A percentile compares a stretch with the other conserved stretches of the same genome.
Conservation (phyloP, 2,329 filamentous ascomycete genomes). For the Paecilomyces dactylethromorphus region DNA sequence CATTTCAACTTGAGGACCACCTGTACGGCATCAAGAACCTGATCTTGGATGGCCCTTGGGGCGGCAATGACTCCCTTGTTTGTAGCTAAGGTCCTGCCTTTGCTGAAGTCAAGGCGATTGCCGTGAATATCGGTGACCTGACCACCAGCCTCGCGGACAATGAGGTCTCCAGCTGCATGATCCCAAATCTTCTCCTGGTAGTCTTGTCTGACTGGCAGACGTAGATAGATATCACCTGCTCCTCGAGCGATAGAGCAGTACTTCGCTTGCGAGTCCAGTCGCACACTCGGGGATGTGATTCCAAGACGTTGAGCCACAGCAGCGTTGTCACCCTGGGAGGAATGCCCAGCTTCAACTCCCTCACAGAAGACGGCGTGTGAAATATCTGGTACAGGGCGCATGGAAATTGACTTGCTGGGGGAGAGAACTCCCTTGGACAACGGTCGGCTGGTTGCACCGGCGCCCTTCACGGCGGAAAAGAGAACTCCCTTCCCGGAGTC, state of each 20-base stretch:
- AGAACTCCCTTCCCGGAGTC: slow-evolving; percentile 74
- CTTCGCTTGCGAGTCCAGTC: slow-evolving; percentile 97
- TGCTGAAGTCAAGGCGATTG: slow-evolving; percentile 76
- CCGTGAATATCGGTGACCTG: slow-evolving; percentile 85
- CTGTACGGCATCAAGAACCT: slow-evolving; percentile 76
- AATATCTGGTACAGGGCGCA: slow-evolving; percentile 71
- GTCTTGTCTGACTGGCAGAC: slow-evolving; percentile 73
- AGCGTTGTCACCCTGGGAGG: slow-evolving; percentile 79
- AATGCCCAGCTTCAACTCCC: slow-evolving; percentile 89
- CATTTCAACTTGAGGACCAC: slow-evolving; percentile 58
- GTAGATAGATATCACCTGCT: slow-evolving; percentile 88
- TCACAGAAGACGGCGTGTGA: slow-evolving; percentile 87
- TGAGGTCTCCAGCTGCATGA: slow-evolving; percentile 88
- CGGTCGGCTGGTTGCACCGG: slow-evolving; percentile 74
- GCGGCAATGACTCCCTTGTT: slow-evolving; percentile 96
- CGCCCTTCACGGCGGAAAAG: slow-evolving; percentile 73
- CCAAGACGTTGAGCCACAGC: slow-evolving; percentile 76
- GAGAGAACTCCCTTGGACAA: slow-evolving; percentile 48
- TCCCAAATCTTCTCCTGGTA: slow-evolving; percentile 99
- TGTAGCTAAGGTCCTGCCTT: slow-evolving; percentile 74
- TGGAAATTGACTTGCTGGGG: slow-evolving; percentile 60
- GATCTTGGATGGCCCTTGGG: slow-evolving; percentile 64
- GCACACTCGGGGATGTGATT: slow-evolving; percentile 81
- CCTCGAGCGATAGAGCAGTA: slow-evolving; percentile 93
- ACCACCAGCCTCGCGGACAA: slow-evolving; percentile 90